Evolutionary conservation across 192 early-diverging fungal genomes (phyloP), one percentile per base, ranked within the genome.

Genomic region (Coemansia sp.): DNA sequence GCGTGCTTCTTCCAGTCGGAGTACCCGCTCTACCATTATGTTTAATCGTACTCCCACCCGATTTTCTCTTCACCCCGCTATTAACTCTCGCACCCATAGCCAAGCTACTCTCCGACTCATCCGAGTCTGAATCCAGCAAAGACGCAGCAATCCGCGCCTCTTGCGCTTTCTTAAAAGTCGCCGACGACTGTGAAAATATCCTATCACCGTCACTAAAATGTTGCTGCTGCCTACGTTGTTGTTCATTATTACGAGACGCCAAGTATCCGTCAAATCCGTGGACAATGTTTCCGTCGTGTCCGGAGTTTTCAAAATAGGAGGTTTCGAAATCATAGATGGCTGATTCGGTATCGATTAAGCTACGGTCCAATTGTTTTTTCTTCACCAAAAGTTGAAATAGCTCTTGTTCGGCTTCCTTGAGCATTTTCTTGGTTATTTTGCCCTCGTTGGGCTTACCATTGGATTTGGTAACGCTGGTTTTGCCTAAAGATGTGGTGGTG

Each of bases 241-340:
- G 86, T 28, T 86, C 81, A 35, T 86, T 82, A 5, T 86, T 78
- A 28, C 87, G 72, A 32, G 80, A 86, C 53, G 83, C 87, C 57
- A 96, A 76, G 70, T 97, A 97, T 1, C 91, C 92, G 11, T 95
- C 94, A 64, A 95, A 97, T 1, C 95, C 95, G 41, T 88, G 83
- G 48, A 96, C 90, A 64, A 97, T 90, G 69, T 97, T 97, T 35
- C 95, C 95, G 22, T 90, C 87, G 5, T 87, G 85, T 5, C 87
- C 88, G 0, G 94, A 95, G 61, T 92, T 93, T 78, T 97, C 95
- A 36, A 97, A 83, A 71, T 97, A 97, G 8, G 91, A 91, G 2
- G 91, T 91, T 72, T 97, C 95, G 75, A 93, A 92, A 22, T 86
- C 81, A 77, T 93, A 97, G 43, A 97, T 95, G 22, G 87, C 85